A percentile compares a stretch with the other conserved stretches of the same genome.
Evolutionary conservation across 441 rosid species (phyloP).

Genomic region (Lepidium campestre): DNA sequence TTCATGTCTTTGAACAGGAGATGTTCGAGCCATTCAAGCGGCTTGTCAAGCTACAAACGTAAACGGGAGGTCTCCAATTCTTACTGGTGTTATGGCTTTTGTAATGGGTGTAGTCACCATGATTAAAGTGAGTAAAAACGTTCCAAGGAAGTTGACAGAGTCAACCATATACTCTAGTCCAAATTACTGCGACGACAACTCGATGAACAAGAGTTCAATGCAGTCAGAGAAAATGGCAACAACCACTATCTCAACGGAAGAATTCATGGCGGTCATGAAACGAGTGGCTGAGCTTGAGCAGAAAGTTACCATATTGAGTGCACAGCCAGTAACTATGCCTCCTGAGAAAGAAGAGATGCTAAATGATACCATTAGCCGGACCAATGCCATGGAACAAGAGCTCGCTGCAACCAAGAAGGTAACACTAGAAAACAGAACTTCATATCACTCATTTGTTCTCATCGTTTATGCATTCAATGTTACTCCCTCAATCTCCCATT

Average conservation of each 20-base stretch:
- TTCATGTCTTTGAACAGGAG: slow-evolving; percentile 30
- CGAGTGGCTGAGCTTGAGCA: slow-evolving; percentile 78
- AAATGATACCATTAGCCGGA: slow-evolving; percentile 48
- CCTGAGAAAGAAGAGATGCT: slow-evolving; percentile 72
- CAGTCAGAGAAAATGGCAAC: slow-evolving; percentile 13
- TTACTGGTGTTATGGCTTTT: slow-evolving; percentile 68
- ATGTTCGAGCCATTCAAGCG: slow-evolving; percentile 27
- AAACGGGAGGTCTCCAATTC: slow-evolving; percentile 41
- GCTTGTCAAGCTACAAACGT: slow-evolving; percentile 31
- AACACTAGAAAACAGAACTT: neutral
- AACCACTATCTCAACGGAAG: slow-evolving; percentile 38
- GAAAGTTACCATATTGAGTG: slow-evolving; percentile 38
- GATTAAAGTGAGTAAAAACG: slow-evolving; percentile 61
- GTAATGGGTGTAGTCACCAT: slow-evolving; percentile 71
- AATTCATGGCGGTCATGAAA: slow-evolving; percentile 50
- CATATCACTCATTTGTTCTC: neutral
- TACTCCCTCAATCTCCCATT: neutral
- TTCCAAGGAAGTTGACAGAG: slow-evolving; percentile 60
- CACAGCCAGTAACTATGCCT: slow-evolving; percentile 47
- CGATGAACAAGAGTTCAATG: slow-evolving; percentile 20
- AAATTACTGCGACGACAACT: slow-evolving; percentile 30
- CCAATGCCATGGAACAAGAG: slow-evolving; percentile 62
- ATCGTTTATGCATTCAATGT: neutral
- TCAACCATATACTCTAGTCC: slow-evolving; percentile 46
- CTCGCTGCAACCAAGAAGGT: slow-evolving; percentile 74